phyloP scores from a whole-genome alignment of 1,139 yeast genomes.

The Suhomyces bolitotheri region DNA sequence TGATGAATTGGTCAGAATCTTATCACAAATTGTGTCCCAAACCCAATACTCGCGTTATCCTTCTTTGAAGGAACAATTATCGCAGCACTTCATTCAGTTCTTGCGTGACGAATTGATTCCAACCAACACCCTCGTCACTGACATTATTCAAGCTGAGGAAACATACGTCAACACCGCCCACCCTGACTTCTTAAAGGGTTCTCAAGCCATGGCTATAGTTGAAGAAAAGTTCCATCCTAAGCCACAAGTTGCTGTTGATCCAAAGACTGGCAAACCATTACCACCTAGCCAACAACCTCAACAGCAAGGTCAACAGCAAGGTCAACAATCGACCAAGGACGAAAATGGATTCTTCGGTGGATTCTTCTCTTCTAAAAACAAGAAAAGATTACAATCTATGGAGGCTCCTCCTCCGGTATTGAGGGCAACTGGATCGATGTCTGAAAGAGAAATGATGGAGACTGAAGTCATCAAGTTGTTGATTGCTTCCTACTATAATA shows the following conservation, averaged over 20 bases:
- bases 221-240: slow-evolving; percentile 87
- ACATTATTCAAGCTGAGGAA: slow-evolving; percentile 81
- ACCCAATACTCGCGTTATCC: slow-evolving; percentile 90
- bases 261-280: slow-evolving; percentile 85
- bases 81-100: slow-evolving; percentile 76
- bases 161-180: slow-evolving; percentile 97
- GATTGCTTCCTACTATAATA: slow-evolving; percentile 84
- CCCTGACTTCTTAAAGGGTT: slow-evolving; percentile 92
- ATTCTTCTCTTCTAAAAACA: slow-evolving; percentile 87
- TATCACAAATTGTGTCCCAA: slow-evolving; percentile 79
- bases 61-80: slow-evolving; percentile 79
- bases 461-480: slow-evolving; percentile 94
- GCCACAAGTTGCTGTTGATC: slow-evolving; percentile 81
- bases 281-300: slow-evolving; percentile 45
- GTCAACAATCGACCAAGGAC: slow-evolving; percentile 30
- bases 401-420: slow-evolving; percentile 96
- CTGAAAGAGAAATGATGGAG: slow-evolving; percentile 94
- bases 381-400: slow-evolving; percentile 92
- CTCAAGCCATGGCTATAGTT: slow-evolving; percentile 93
- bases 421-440: slow-evolving; percentile 92
- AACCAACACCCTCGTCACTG: slow-evolving; percentile 80
- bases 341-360: slow-evolving; percentile 89
- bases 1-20: slow-evolving; percentile 89
- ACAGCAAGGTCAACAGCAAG: slow-evolving; percentile 23
- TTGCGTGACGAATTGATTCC: slow-evolving; percentile 81